Evolutionary conservation across 2,329 filamentous ascomycete species (phyloP), one percentile per base, ranked within the genome.

Genomic region (Ophiognomonia clavigignenti-juglandacearum): DNA sequence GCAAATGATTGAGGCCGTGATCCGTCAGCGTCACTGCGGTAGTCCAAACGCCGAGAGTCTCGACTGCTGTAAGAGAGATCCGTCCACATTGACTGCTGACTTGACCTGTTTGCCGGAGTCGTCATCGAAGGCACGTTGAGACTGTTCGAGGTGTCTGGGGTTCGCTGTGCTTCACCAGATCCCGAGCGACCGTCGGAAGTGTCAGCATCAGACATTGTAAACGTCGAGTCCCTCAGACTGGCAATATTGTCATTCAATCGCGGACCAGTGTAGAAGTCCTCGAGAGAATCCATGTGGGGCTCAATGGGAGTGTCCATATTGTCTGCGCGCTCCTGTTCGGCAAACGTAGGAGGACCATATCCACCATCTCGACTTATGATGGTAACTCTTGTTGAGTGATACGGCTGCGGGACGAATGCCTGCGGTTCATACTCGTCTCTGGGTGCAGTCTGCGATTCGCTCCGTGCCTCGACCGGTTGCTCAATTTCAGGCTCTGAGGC

Each of bases 71-170:
- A 52, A 0, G 78, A 79, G 50, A 77, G 74, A 56, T 82, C 78
- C 22, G 78, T 82, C 78, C 78, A 82, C n/a, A 70, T 66, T 2
- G 78, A 80, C 45, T 75, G 72, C 40, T 78, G 74, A 52, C 78
- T 82, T 18, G 65, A 62, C 31, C 77, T 69, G 49, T 79, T 67
- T 50, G 65, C 61, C 35, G 70, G 61, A 43, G 68, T 58, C 41
- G 69, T 57, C 54, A 69, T 60, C 41, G 68, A 61, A 11, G 77
- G 77, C 13, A 79, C 68, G 43, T 65, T 63, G 8, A 80, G 64
- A 47, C 67, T 74, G 45, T 68, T 68, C 13, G 71, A 65, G 18
- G 68, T 67, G 38, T 69, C 68, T 4, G 64, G 59, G 13, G 59
- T 57, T 22, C 58, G 61, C 39, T 64, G 60, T 19, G 52, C 53